Percentiles rank a stretch among this genome's conserved stretches.
Evolutionary conservation across 2,329 filamentous ascomycete genomes (phyloP).

Genomic region (Colletotrichum horii): DNA sequence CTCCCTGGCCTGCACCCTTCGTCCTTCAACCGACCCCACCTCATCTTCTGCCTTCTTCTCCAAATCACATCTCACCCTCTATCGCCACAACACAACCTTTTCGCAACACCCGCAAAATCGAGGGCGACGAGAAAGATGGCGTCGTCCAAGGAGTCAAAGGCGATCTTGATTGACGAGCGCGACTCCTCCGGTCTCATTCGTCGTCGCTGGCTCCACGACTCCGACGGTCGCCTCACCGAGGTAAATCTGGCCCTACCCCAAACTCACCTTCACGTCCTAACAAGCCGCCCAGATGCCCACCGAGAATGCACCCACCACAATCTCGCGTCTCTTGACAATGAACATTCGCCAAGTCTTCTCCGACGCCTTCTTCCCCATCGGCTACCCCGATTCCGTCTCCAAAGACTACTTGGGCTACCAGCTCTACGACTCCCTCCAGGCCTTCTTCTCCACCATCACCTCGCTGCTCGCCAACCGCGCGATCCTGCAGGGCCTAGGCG

Average conservation of each 20-base stretch:
- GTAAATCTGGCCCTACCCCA: neutral
- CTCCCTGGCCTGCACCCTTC: neutral
- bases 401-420: conserved; percentile 81
- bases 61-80: neutral
- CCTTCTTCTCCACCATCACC: conserved; percentile 83
- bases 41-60: neutral
- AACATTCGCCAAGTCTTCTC: conserved; percentile 39
- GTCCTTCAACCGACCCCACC: neutral
- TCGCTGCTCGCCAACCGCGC: conserved; percentile 81
- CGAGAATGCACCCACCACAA: conserved; percentile 16
- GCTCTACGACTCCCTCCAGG: conserved; percentile 77
- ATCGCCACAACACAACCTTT: neutral
- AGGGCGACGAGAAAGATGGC: neutral
- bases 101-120: neutral
- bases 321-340: neutral
- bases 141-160: neutral
- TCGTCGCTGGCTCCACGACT: conserved; percentile 1
- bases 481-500: conserved; percentile 79
- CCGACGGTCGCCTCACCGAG: neutral
- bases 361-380: conserved; percentile 82
- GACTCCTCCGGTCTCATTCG: conserved; percentile 1
- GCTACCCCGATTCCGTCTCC: conserved; percentile 88
- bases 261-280: neutral
- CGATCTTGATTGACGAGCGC: neutral
- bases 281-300: neutral